Percentiles rank a stretch among this genome's conserved stretches.
These are phyloP conservation scores for Vaccinium macrocarpon DNA, from an alignment of 148 eudicot genomes.

Conservation along the genomic window DNA sequence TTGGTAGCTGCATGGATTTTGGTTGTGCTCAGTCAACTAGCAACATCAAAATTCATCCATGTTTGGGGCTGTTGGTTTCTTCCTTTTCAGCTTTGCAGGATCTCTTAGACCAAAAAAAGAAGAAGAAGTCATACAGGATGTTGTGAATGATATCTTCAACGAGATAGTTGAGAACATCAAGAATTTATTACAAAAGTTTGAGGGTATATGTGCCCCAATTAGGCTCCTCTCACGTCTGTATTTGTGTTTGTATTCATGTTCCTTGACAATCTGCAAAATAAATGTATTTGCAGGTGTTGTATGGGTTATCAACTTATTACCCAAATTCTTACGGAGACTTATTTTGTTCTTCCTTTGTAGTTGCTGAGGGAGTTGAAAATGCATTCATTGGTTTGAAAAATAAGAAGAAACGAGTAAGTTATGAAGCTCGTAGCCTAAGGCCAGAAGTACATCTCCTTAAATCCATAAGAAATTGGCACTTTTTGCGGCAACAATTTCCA, in stretches of 20 bases:
- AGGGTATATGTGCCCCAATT: not conserved
- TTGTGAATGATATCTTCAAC: conserved; percentile 15
- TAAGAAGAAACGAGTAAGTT: conserved; percentile 28
- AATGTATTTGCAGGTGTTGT: no score
- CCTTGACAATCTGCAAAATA: no score
- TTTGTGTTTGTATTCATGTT: no score
- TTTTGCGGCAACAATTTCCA: conserved; percentile 19
- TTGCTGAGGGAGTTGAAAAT: conserved; percentile 23
- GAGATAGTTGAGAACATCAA: conserved; percentile 19
- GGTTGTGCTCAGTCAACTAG: no score
- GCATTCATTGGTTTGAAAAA: conserved; percentile 26
- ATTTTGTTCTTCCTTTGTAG: conserved; percentile 6
- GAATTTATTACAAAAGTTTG: conserved; percentile 19
- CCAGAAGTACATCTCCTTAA: not conserved
- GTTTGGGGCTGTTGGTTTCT: no score
- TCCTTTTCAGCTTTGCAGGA: no score
- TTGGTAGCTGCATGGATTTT: no score
- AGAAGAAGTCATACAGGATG: conserved; percentile 3
- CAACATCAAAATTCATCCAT: no score
- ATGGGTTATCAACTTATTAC: not conserved
- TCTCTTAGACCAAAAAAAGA: no score
- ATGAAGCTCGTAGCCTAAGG: not conserved
- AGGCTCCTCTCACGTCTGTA: no score
- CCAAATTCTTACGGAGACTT: not conserved
- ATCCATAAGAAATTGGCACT: conserved; percentile 1